phyloP scores from a whole-genome alignment of 768 basidiomycete species.

The Melanogaster broomeanus region DNA sequence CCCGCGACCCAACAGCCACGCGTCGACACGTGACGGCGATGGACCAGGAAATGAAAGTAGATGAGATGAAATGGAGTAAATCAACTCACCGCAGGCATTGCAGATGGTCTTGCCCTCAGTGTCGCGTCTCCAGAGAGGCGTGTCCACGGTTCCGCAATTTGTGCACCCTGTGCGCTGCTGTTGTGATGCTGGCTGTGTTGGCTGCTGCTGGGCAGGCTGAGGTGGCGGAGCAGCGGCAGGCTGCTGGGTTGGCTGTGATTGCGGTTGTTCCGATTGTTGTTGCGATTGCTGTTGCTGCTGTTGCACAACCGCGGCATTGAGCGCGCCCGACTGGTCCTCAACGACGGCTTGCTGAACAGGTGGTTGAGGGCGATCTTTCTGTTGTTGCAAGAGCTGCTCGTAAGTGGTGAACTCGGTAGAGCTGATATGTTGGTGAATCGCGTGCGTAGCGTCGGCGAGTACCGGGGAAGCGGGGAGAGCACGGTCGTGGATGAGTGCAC shows the following conservation, averaged over 20 bases:
- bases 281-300: slow-evolving; percentile 16
- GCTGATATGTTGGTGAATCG: slow-evolving; percentile 31
- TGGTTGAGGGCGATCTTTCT: slow-evolving; percentile 32
- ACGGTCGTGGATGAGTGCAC: slow-evolving; percentile 20
- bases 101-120: slow-evolving; percentile 81
- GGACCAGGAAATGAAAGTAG: slow-evolving; percentile 34
- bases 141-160: slow-evolving; percentile 76
- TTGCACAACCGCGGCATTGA: slow-evolving; percentile 7
- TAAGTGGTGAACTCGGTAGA: slow-evolving; percentile 31
- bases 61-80: slow-evolving; percentile 33
- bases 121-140: slow-evolving; percentile 85
- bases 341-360: slow-evolving; percentile 14
- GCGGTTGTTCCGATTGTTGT: slow-evolving; percentile 15
- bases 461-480: slow-evolving; percentile 18
- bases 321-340: slow-evolving; percentile 14
- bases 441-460: slow-evolving; percentile 22
- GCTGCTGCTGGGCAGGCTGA: slow-evolving; percentile 24
- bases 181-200: slow-evolving; percentile 31
- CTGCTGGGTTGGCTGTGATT: slow-evolving; percentile 20
- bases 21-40: slow-evolving; percentile 41
- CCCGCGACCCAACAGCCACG: slow-evolving; percentile 36
- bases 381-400: slow-evolving; percentile 30
- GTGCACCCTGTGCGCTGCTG: slow-evolving; percentile 53
- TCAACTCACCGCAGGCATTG: slow-evolving; percentile 84
- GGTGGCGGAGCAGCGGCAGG: slow-evolving; percentile 29